Evolutionary conservation across 306 rosid genomes (phyloP), one percentile per base, ranked within the genome.

Genomic region (Sechiopsis laciniata): DNA sequence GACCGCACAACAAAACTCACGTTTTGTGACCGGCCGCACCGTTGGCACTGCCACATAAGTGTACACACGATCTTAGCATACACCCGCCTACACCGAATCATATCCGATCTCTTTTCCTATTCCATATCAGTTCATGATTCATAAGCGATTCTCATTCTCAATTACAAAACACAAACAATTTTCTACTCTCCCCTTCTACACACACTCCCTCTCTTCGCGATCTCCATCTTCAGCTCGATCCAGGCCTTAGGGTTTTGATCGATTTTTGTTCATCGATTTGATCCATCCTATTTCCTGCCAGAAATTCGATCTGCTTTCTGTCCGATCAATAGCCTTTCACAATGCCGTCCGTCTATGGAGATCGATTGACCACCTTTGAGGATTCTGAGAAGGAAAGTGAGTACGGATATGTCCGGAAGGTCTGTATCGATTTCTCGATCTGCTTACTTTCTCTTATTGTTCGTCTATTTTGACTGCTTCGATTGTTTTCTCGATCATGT

Each of bases 341-440:
- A 82, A 95, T 95, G 99, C 95, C 99, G 72, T 82, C 97, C 29
- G 97, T 85, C 40, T 84, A 89, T 74, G 97, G 99, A 83, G 89
- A 81, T 79, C 97, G 89, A 19, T 61, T 95, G 82, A 95, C 99
- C 75, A 95, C 99, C 32, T 95, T 95, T 79, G 99, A 95, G 60
- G 99, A 95, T 77, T 73, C 83, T 46, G 99, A 95, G 96, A 95
- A 91, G 92, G 99, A 95, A 85, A 95, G 99, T 68, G 99, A 95
- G 85, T 95, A 89, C 77, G 99, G 99, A 56, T 95, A 95, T 65
- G 95, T 95, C 77, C 99, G 99, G 51, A 95, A 95, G 99, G 99
- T 91, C 20, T 56, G 80, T 76, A 8, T 2, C 9, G 29, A 7
- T 10, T 21, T 3, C 37, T 69, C 55, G 60, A 81, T 74, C 78